A percentile compares a stretch with the other conserved stretches of the same genome.
These are phyloP conservation scores for Thelonectria rubi DNA, from an alignment of 2,329 filamentous ascomycete species.

Conservation along the genomic window DNA sequence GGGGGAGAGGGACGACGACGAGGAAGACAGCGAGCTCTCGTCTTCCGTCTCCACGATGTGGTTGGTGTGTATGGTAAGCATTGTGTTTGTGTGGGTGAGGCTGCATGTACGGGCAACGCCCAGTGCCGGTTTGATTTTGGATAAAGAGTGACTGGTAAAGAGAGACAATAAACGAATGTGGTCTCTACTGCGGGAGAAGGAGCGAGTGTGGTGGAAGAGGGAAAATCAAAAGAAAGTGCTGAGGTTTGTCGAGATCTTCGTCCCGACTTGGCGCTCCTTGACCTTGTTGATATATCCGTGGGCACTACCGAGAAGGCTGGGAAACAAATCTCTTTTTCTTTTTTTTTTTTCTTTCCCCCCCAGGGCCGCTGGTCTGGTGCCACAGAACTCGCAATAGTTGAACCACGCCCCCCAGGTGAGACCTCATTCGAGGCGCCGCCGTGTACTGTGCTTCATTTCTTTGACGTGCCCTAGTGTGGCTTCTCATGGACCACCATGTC, in stretches of 20 bases:
- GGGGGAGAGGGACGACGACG: conserved; percentile 10
- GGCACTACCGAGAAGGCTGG: neutral
- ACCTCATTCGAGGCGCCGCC: neutral
- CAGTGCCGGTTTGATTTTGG: neutral
- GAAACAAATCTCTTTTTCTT: neutral
- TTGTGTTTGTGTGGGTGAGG: neutral
- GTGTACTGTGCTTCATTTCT: conserved; percentile 13
- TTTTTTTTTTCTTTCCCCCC: too few species aligned
- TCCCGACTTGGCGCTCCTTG: neutral
- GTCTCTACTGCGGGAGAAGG: neutral
- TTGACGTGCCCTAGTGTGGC: conserved; percentile 3
- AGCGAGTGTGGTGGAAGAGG: neutral
- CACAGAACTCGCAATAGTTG: neutral
- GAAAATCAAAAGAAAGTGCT: conserved; percentile 4
- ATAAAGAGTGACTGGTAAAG: conserved; percentile 1
- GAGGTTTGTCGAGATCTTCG: neutral
- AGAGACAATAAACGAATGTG: neutral
- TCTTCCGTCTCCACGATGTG: neutral
- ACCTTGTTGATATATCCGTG: neutral
- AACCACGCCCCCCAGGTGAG: conserved; percentile 3
- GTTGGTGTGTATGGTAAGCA: conserved; percentile 4
- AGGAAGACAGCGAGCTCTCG: conserved; percentile 5
- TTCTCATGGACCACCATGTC: conserved; percentile 4
- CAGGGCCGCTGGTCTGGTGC: too few species aligned
- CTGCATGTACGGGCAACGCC: neutral